Evolutionary conservation across 2,329 filamentous ascomycete genomes (phyloP), one percentile per base, ranked within the genome.

Genomic region (Colletotrichum sp.): DNA sequence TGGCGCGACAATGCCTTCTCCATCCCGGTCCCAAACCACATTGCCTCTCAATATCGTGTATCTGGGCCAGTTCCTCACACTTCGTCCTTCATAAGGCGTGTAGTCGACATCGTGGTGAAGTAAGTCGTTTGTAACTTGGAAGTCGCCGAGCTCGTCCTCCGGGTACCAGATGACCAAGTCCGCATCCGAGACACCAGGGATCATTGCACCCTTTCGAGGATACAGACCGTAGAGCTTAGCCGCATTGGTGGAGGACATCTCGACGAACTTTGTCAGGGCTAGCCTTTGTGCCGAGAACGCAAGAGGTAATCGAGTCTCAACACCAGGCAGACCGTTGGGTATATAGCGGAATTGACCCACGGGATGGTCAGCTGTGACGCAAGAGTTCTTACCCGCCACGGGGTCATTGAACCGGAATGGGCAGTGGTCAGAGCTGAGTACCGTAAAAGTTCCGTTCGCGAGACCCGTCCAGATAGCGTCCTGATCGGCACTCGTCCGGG

Each of bases 221-320:
- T 90, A 87, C 9, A 92, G 80, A 1, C 90, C 90, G 79, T 92
- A 92, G 55, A 92, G 83, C 82, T 90, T 91, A 4, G 90, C 90
- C 1, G 89, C 86, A 77, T 91, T 91, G 1, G 89, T 88, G 21
- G 84, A 85, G 0, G 88, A 90, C 12, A 91, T 83, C 77, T 90
- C 87, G n/a, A 92, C 90, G 75, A 91, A 90, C 7, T 62, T 62
- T 21, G 59, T 62, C 24, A 62, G 21, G 10, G 59, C 59, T 21
- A 62, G 59, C 18, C 59, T 62, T 28, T 28, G 26, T 28, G 59
- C 59, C 7, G 59, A 62, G 59, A 62, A 62, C 12, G 59, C 84
- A 5, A 92, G 82, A 0, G 89, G 82, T 18, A 92, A 81, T 3
- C 90, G 82, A 4, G 90, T 92, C 82, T 92, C 91, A 36, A 92